These are phyloP conservation scores for Xylaria telfairii DNA, from an alignment of 495 filamentous ascomycete genomes.

Conservation along the genomic window DNA sequence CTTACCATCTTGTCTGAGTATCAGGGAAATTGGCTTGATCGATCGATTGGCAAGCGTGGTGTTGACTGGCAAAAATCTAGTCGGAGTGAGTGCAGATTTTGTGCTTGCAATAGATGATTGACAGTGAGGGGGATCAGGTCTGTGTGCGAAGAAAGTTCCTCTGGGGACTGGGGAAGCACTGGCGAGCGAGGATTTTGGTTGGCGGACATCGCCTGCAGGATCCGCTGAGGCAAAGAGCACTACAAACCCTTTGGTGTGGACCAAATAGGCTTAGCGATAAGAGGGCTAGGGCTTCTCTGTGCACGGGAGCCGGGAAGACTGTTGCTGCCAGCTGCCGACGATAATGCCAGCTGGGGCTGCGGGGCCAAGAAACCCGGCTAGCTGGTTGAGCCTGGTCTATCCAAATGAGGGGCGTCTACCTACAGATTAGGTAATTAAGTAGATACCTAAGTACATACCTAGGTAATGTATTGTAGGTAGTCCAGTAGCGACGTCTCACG, in stretches of 20 bases:
- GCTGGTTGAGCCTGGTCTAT: not conserved
- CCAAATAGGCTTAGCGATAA: constrained; percentile 35
- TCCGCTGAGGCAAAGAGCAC: constrained; percentile 34
- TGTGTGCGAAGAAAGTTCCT: constrained; percentile 41
- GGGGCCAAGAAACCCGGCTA: not conserved
- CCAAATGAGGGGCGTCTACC: constrained; percentile 15
- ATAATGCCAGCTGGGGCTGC: constrained; percentile 7
- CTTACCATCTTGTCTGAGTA: constrained; percentile 67
- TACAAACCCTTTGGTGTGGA: constrained; percentile 27
- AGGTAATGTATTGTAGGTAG: no score
- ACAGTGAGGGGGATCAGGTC: constrained; percentile 41
- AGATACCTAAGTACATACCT: not conserved
- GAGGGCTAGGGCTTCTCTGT: constrained; percentile 44
- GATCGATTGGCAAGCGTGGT: constrained; percentile 52
- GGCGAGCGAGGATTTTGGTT: constrained; percentile 38
- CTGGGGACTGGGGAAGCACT: constrained; percentile 39
- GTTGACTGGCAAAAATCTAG: constrained; percentile 52
- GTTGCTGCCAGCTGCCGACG: not conserved
- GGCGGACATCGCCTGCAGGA: constrained; percentile 29
- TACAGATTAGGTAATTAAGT: not conserved
- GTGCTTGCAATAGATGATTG: constrained; percentile 47
- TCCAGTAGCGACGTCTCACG: not conserved
- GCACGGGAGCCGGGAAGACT: constrained; percentile 5
- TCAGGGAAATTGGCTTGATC: constrained; percentile 40
- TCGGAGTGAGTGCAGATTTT: constrained; percentile 50